Base-by-base conservation (phyloP, 345 rosid genomes). In the Stellera chamaejasme region DNA sequence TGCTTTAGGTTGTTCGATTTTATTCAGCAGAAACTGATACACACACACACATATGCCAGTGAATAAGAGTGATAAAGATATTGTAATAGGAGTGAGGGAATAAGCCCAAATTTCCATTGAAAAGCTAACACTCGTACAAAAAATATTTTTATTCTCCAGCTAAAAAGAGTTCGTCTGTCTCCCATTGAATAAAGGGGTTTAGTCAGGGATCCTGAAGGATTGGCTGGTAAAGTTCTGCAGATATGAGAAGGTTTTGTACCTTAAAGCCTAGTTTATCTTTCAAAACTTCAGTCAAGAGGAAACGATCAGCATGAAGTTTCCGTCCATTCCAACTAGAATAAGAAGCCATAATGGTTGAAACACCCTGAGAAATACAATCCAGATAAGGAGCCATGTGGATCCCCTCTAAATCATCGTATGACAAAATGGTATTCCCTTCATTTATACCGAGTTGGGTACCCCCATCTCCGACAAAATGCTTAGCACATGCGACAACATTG, bases 391-490 rank as follows among this genome's bases (percentile, higher is more conserved):
- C 69, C 83, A 91, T 69, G 65, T 91, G 98, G 59, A 75, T 73
- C 58, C 62, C 80, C 68, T 83, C 95, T 57, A 87, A 74, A 19
- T 78, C 88, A 50, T 81, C 79, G 25, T 72, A 87, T 27, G 87
- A 69, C 1, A 64, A 65, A 42, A 75, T 39, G 25, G 95, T 82
- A 70, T 88, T 78, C 58, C 95, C 96, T 70, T 91, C 95, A 60
- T 84, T 91, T 61, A 75, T 11, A 27, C 92, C 98, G 46, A 59
- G 63, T 16, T 79, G 72, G 0, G 98, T 91, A 49, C 98, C 96
- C 56, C 95, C 96, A 70, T 91, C 96, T 69, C 96, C 98, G 59
- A 80, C 98, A 79, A 88, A 91, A 69, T 91, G 98, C 79, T 91
- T 88, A 27, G 92, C 96, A 66, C 96, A 87, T 0, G 96, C 96